These are phyloP conservation scores for Candida ovalis DNA, from an alignment of 805 yeast species.

Conservation along the genomic window DNA sequence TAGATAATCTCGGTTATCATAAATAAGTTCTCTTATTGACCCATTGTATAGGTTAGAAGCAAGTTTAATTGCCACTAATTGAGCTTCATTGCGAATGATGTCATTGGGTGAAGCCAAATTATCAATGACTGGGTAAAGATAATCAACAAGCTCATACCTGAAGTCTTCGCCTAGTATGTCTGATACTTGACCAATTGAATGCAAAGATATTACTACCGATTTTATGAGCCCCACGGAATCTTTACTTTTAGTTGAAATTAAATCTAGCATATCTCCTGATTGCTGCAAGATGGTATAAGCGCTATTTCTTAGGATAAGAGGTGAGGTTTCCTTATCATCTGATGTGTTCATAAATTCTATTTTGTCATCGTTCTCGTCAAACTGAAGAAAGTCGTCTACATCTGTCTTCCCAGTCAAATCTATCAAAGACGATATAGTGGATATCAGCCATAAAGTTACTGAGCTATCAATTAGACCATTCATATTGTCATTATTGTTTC, in stretches of 20 bases:
- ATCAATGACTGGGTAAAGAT: conserved; percentile 69
- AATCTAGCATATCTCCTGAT: conserved; percentile 42
- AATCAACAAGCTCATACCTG: conserved; percentile 60
- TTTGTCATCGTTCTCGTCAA: conserved; percentile 21
- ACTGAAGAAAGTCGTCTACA: conserved; percentile 19
- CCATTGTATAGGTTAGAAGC: conserved; percentile 51
- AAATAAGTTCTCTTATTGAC: conserved; percentile 51
- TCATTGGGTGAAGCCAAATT: conserved; percentile 57
- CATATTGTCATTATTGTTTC: conserved; percentile 3
- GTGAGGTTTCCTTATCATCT: conserved; percentile 1
- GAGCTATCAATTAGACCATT: conserved; percentile 19
- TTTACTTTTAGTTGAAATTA: conserved; percentile 21
- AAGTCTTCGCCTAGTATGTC: conserved; percentile 36
- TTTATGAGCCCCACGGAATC: conserved; percentile 9
- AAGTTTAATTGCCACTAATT: conserved; percentile 46
- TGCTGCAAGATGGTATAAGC: conserved; percentile 33
- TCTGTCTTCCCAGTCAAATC: neutral
- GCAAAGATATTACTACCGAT: conserved; percentile 36
- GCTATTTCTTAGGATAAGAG: conserved; percentile 15
- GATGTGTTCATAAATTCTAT: conserved; percentile 1
- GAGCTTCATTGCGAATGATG: conserved; percentile 47
- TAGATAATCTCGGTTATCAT: conserved; percentile 73
- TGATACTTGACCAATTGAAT: conserved; percentile 37
- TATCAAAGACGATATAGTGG: conserved; percentile 24
- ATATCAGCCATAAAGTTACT: conserved; percentile 37